Percentiles rank a stretch among this genome's conserved stretches.
Evolutionary conservation across 495 filamentous ascomycete genomes (phyloP).

Genomic region (Aspergillus sclerotioniger): DNA sequence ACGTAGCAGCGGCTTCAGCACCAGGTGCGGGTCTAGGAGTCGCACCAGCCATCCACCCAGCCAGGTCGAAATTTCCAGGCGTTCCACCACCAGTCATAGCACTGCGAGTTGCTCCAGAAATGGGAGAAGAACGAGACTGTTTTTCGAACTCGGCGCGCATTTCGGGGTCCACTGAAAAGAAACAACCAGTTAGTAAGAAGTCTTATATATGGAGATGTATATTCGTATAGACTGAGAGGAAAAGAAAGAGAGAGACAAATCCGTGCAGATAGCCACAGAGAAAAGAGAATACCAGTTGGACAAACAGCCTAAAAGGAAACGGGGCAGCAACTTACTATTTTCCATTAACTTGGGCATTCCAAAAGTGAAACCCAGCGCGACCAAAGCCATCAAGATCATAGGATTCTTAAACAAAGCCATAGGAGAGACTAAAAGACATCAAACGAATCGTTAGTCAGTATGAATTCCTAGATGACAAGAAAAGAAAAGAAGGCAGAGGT

Average conservation of each 20-base stretch:
- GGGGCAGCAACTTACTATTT: slow-evolving; percentile 71
- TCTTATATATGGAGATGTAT: background rate
- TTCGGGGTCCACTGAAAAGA: slow-evolving; percentile 82
- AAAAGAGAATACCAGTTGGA: background rate
- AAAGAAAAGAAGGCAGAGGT: too few species aligned
- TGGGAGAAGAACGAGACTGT: slow-evolving; percentile 71
- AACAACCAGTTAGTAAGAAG: background rate
- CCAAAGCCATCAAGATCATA: slow-evolving; percentile 87
- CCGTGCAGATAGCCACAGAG: background rate
- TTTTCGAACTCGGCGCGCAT: slow-evolving; percentile 89
- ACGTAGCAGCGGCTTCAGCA: slow-evolving; percentile 20
- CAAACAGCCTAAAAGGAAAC: too few species aligned
- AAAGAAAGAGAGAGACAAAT: too few species aligned
- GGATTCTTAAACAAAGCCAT: slow-evolving; percentile 82
- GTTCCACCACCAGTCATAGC: slow-evolving; percentile 39
- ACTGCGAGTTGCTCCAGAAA: slow-evolving; percentile 47
- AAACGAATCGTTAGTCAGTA: background rate
- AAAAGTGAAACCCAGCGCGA: slow-evolving; percentile 75
- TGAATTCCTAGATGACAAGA: too few species aligned
- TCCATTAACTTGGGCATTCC: slow-evolving; percentile 94
- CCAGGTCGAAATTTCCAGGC: slow-evolving; percentile 74
- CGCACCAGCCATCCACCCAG: slow-evolving; percentile 71
- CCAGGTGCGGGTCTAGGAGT: slow-evolving; percentile 26
- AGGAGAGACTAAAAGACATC: slow-evolving; percentile 43
- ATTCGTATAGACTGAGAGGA: too few species aligned